Evolutionary conservation across 495 filamentous ascomycete species (phyloP).

Genomic region (Penicillium canescens): DNA sequence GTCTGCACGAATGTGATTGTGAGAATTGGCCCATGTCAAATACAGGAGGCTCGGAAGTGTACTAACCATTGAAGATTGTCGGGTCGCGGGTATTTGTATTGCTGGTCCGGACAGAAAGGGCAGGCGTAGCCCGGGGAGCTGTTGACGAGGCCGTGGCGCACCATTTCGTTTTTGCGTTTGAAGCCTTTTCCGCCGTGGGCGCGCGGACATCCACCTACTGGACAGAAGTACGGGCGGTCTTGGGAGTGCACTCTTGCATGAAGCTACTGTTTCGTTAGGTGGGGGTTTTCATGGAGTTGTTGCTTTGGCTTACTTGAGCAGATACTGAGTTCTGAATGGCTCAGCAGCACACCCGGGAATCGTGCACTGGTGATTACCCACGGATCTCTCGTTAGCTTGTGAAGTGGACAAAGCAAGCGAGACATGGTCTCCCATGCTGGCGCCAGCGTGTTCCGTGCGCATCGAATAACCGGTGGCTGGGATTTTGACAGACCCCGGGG

Average conservation of each 20-base stretch:
- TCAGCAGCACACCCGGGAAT: conserved; percentile 74
- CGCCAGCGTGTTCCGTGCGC: conserved; percentile 36
- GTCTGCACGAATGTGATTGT: conserved; percentile 47
- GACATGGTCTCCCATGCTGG: conserved; percentile 22
- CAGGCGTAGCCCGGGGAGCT: conserved; percentile 96
- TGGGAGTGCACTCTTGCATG: conserved; percentile 96
- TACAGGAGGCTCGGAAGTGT: not conserved
- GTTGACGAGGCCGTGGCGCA: conserved; percentile 92
- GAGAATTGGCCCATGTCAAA: conserved; percentile 5
- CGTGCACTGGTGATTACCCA: conserved; percentile 59
- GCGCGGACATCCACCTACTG: conserved; percentile 75
- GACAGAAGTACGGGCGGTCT: conserved; percentile 87
- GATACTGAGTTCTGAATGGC: conserved; percentile 91
- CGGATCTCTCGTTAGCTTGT: conserved; percentile 22
- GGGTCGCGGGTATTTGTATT: conserved; percentile 94
- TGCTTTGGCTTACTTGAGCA: conserved; percentile 62
- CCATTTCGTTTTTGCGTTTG: conserved; percentile 99
- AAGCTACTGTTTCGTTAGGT: conserved; percentile 52
- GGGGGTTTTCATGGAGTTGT: not conserved
- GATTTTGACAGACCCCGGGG: conserved; percentile 32
- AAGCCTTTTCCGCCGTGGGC: conserved; percentile 88
- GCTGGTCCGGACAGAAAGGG: conserved; percentile 92
- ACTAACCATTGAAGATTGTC: conserved; percentile 94
- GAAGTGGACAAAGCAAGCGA: conserved; percentile 17
- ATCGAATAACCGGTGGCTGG: conserved; percentile 41